These are phyloP conservation scores for Clarireedia hainanense DNA, from an alignment of 2,329 filamentous ascomycete genomes.

Conservation along the genomic window DNA sequence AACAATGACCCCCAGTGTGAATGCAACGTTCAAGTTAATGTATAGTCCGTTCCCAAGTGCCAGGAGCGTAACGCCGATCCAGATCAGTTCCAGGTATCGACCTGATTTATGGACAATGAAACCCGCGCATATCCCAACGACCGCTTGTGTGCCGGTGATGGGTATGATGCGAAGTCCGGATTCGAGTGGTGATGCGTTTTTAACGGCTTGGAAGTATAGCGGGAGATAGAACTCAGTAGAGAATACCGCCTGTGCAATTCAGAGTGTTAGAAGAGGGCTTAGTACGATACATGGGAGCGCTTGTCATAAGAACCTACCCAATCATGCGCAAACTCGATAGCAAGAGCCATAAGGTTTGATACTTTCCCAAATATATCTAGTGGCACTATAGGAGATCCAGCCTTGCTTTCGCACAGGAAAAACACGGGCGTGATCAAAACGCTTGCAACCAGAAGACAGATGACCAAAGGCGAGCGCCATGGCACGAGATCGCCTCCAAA, in stretches of 20 bases:
- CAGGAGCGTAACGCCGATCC: constrained; percentile 35
- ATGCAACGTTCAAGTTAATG: constrained; percentile 33
- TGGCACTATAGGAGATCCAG: constrained; percentile 71
- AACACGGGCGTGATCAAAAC: constrained; percentile 50
- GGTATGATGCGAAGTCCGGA: constrained; percentile 70
- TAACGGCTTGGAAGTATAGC: constrained; percentile 75
- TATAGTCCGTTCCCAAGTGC: constrained; percentile 37
- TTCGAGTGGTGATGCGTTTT: constrained; percentile 58
- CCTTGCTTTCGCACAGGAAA: constrained; percentile 60
- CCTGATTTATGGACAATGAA: constrained; percentile 55
- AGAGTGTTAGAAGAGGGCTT: constrained; percentile 48
- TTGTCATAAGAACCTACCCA: neutral
- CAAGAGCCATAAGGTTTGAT: constrained; percentile 40
- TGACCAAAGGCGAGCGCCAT: constrained; percentile 66
- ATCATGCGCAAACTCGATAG: neutral
- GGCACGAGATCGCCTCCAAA: constrained; percentile 64
- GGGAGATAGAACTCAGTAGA: constrained; percentile 20
- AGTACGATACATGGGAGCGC: constrained; percentile 52
- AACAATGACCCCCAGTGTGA: constrained; percentile 35
- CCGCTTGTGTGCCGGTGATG: constrained; percentile 55
- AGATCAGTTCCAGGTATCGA: constrained; percentile 39
- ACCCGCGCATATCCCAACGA: constrained; percentile 51
- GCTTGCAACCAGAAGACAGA: constrained; percentile 74
- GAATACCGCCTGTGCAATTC: neutral
- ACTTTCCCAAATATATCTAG: constrained; percentile 58